Conservation (phyloP, 495 filamentous ascomycete genomes). For the Neurospora tetraspora region DNA sequence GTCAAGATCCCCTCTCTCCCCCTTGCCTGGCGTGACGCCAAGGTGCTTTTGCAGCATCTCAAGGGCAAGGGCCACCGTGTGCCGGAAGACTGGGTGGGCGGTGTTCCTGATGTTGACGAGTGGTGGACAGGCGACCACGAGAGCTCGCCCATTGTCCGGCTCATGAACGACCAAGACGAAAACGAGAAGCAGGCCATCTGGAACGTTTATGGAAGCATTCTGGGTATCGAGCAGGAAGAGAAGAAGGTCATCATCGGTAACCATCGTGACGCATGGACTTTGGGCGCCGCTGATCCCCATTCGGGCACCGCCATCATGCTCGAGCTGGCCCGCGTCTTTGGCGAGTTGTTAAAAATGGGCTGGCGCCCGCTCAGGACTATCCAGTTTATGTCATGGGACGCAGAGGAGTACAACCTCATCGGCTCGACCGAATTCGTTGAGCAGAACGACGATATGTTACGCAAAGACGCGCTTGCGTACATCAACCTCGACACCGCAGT, state of each 20-base stretch:
- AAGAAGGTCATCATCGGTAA: slow-evolving; percentile 89
- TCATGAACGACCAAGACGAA: slow-evolving; percentile 87
- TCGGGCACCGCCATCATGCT: slow-evolving; percentile 86
- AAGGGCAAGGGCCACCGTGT: slow-evolving; percentile 65
- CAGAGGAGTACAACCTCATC: slow-evolving; percentile 83
- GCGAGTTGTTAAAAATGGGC: slow-evolving; percentile 58
- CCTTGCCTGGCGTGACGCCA: slow-evolving; percentile 78
- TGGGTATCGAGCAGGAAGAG: slow-evolving; percentile 68
- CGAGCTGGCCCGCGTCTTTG: slow-evolving; percentile 76
- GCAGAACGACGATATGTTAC: slow-evolving; percentile 71
- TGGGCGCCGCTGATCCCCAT: slow-evolving; percentile 76
- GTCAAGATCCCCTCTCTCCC: slow-evolving; percentile 81
- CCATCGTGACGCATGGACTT: slow-evolving; percentile 88
- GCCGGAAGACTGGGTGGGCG: slow-evolving; percentile 66
- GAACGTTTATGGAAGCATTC: slow-evolving; percentile 77
- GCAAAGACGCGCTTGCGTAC: slow-evolving; percentile 68
- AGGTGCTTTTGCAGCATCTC: slow-evolving; percentile 64
- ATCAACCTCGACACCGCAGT: slow-evolving; percentile 89
- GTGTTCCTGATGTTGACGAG: slow-evolving; percentile 56
- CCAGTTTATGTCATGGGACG: slow-evolving; percentile 94
- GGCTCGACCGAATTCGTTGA: slow-evolving; percentile 95
- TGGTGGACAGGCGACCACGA: slow-evolving; percentile 73
- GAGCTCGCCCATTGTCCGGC: slow-evolving; percentile 64
- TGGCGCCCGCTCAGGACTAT: slow-evolving; percentile 92
- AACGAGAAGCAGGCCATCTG: slow-evolving; percentile 73